Evolutionary conservation across 1,284 basidiomycete species (phyloP).

Genomic region (Phaffia rhodozyma): DNA sequence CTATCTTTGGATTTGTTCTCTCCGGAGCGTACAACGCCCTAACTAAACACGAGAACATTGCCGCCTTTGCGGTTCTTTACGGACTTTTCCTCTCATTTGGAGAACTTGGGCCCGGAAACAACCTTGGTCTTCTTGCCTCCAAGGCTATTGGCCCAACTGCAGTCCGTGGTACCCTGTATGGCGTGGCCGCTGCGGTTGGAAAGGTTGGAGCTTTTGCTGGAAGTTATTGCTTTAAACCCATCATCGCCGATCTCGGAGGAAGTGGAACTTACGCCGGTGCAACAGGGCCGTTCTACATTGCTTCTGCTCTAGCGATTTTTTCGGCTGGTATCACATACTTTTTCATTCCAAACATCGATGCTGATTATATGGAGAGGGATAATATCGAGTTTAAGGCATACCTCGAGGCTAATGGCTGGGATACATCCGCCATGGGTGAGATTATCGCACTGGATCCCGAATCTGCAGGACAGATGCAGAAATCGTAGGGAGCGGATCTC

Average conservation of each 20-base stretch:
- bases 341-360: slow-evolving; percentile 56
- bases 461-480: not conserved
- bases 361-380: slow-evolving; percentile 15
- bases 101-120: slow-evolving; percentile 59
- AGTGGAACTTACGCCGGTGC: slow-evolving; percentile 25
- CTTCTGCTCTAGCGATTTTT: slow-evolving; percentile 54
- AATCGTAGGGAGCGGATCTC: no score
- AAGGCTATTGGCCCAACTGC: slow-evolving; percentile 68
- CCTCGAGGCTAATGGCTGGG: slow-evolving; percentile 61
- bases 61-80: slow-evolving; percentile 72
- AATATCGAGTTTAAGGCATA: slow-evolving; percentile 58
- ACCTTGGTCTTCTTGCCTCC: slow-evolving; percentile 62
- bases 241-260: slow-evolving; percentile 40
- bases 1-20: slow-evolving; percentile 74
- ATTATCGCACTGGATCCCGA: slow-evolving; percentile 1
- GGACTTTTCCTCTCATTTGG: slow-evolving; percentile 72
- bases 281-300: slow-evolving; percentile 33
- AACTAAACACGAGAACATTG: slow-evolving; percentile 46
- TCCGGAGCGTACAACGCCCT: slow-evolving; percentile 53
- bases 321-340: slow-evolving; percentile 61
- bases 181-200: slow-evolving; percentile 74
- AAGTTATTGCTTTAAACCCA: slow-evolving; percentile 57
- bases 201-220: slow-evolving; percentile 80
- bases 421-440: slow-evolving; percentile 54
- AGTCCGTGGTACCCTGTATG: slow-evolving; percentile 75